phyloP scores from a whole-genome alignment of 2,329 filamentous ascomycete species.

The Penicillium freii region DNA sequence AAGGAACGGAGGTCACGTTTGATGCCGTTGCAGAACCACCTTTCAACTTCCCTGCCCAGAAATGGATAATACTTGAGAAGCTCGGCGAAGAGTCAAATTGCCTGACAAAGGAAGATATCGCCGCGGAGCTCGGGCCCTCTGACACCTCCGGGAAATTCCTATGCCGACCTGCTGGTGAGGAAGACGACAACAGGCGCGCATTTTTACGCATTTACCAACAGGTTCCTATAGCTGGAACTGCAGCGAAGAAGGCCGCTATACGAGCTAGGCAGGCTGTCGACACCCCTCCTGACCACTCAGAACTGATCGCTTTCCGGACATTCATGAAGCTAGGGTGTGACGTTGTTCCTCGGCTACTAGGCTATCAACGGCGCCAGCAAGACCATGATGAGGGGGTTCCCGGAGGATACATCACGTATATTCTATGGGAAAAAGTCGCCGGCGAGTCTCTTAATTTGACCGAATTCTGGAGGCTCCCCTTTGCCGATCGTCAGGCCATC shows the following conservation, averaged over 20 bases:
- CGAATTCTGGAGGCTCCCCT: slow-evolving; percentile 5
- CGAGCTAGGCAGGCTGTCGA: slow-evolving; percentile 1
- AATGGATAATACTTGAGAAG: slow-evolving; percentile 6
- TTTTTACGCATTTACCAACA: slow-evolving; percentile 6
- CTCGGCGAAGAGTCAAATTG: not conserved
- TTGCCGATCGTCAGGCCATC: slow-evolving; percentile 4
- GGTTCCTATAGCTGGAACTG: slow-evolving; percentile 6
- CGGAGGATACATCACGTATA: not conserved
- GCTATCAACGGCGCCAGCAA: slow-evolving; percentile 2
- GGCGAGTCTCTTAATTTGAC: slow-evolving; percentile 4
- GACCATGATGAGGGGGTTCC: slow-evolving; percentile 2
- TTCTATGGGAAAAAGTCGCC: slow-evolving; percentile 6
- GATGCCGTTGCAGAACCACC: slow-evolving; percentile 5
- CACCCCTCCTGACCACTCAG: not conserved
- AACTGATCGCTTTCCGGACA: not conserved
- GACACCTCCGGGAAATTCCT: slow-evolving; percentile 2
- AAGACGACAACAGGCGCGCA: slow-evolving; percentile 1
- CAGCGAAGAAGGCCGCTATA: not conserved
- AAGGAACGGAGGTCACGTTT: slow-evolving; percentile 3
- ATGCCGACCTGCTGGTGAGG: slow-evolving; percentile 1
- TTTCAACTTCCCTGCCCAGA: slow-evolving; percentile 6
- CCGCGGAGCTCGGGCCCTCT: not conserved
- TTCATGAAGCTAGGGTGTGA: not conserved
- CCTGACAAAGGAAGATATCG: slow-evolving; percentile 1
- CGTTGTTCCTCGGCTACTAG: slow-evolving; percentile 4